A percentile compares a stretch with the other conserved stretches of the same genome.
These are phyloP conservation scores for Haplosporangium sp. DNA, from an alignment of 371 early-diverging fungal species.

Conservation along the genomic window DNA sequence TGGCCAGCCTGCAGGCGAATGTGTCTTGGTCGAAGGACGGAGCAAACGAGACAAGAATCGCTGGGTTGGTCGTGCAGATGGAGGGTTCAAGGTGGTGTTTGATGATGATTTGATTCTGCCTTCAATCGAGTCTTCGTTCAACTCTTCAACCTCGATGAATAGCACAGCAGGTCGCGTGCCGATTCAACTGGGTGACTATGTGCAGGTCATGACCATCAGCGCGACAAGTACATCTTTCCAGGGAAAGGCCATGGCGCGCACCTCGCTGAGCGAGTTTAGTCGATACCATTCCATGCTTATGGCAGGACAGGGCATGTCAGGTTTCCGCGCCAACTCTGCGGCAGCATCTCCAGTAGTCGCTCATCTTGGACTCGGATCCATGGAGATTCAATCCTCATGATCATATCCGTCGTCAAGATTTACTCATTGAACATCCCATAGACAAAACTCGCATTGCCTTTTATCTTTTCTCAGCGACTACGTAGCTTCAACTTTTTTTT, in stretches of 20 bases:
- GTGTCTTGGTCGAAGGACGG: slow-evolving; percentile 76
- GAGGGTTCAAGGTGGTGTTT: slow-evolving; percentile 67
- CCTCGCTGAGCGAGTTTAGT: slow-evolving; percentile 37
- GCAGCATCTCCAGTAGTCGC: slow-evolving; percentile 5
- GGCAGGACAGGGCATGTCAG: not conserved
- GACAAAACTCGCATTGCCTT: too few relatives aligned
- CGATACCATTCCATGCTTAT: slow-evolving; percentile 21
- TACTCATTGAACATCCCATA: too few relatives aligned
- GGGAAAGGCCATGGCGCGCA: slow-evolving; percentile 48
- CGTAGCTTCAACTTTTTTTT: too few relatives aligned
- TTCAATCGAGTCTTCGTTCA: slow-evolving; percentile 37
- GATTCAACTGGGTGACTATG: slow-evolving; percentile 55
- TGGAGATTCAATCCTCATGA: slow-evolving; percentile 9
- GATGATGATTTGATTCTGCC: slow-evolving; percentile 42
- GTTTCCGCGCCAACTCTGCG: not conserved
- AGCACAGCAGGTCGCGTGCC: slow-evolving; percentile 23
- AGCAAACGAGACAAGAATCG: slow-evolving; percentile 58
- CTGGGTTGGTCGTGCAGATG: slow-evolving; percentile 67
- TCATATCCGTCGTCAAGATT: too few relatives aligned
- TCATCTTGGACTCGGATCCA: slow-evolving; percentile 11
- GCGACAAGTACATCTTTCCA: slow-evolving; percentile 53
- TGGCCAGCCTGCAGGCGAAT: slow-evolving; percentile 59
- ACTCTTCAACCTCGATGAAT: not conserved
- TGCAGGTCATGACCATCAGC: slow-evolving; percentile 50
- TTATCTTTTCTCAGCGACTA: too few relatives aligned